Evolutionary conservation across 345 rosid species (phyloP).

Genomic region (Tarenaya hassleriana): DNA sequence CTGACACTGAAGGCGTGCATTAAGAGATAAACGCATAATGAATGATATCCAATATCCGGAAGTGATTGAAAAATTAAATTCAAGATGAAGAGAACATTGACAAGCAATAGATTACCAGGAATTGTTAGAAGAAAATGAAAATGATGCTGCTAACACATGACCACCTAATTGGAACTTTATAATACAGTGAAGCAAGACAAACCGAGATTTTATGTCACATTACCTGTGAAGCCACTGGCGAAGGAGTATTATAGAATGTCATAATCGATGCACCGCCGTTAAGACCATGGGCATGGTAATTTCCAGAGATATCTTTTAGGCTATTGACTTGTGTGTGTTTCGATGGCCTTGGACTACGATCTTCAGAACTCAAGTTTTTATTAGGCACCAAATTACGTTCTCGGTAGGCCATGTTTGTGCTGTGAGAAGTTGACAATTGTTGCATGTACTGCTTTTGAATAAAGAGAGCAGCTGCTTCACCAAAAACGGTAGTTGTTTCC

Average conservation of each 20-base stretch:
- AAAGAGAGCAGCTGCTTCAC: conserved; percentile 76
- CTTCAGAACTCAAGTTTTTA: conserved; percentile 45
- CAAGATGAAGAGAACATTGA: too few relatives aligned
- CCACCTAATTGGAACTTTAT: too few relatives aligned
- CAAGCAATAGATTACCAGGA: conserved; percentile 4
- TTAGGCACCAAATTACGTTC: conserved; percentile 47
- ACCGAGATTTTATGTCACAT: not conserved
- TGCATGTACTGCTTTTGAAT: conserved; percentile 75
- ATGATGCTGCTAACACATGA: not conserved
- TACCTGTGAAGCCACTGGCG: conserved; percentile 85
- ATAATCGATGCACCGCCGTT: conserved; percentile 63
- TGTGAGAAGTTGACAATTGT: conserved; percentile 39
- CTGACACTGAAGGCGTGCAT: conserved; percentile 3
- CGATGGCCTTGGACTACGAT: conserved; percentile 56
- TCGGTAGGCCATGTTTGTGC: conserved; percentile 40
- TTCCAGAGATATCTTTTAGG: conserved; percentile 64
- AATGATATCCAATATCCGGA: conserved; percentile 6
- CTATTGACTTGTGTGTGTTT: conserved; percentile 65
- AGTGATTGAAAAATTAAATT: too few relatives aligned
- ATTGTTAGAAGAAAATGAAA: conserved; percentile 10
- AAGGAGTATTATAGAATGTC: conserved; percentile 81
- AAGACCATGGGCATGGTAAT: conserved; percentile 57
- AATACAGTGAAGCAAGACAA: too few relatives aligned
- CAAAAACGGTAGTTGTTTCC: conserved; percentile 76
- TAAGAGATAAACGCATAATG: conserved; percentile 4